Percentiles rank a stretch among this genome's conserved stretches.
These are phyloP conservation scores for Prinsepia uniflora DNA, from an alignment of 306 rosid species.

Conservation along the genomic window DNA sequence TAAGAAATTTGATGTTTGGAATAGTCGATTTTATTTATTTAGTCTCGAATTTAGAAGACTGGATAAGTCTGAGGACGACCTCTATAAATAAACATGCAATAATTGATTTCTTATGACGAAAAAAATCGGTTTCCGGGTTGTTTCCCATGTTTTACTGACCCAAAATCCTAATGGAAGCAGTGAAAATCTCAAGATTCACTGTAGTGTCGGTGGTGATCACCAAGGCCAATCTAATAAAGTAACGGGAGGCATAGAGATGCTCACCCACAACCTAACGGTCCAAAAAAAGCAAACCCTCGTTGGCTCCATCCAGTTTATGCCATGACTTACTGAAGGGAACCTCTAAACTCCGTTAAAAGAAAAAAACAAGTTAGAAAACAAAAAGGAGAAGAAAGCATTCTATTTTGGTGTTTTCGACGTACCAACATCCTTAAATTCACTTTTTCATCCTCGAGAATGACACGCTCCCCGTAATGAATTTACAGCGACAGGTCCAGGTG, in stretches of 20 bases:
- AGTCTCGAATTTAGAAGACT: no score
- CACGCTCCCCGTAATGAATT: slow-evolving; percentile 38
- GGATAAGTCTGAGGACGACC: background rate
- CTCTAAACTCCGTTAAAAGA: background rate
- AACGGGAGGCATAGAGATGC: background rate
- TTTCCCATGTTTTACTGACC: background rate
- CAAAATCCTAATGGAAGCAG: background rate
- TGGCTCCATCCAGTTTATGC: background rate
- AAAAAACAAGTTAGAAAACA: background rate
- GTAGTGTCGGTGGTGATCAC: slow-evolving; percentile 1
- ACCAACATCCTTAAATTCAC: slow-evolving; percentile 17
- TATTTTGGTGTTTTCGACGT: slow-evolving; percentile 23
- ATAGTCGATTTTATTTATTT: no score
- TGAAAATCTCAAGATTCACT: background rate
- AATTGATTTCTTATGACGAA: no score
- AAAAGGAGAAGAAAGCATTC: background rate
- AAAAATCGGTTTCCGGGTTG: no score
- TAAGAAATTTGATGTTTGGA: no score
- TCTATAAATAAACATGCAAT: background rate
- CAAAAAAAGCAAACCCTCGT: background rate
- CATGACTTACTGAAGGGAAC: background rate
- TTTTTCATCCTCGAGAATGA: slow-evolving; percentile 35
- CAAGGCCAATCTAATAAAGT: background rate
- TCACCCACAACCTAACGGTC: background rate
- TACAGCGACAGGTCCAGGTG: slow-evolving; percentile 47